Percentiles rank a stretch among this genome's conserved stretches.
Conservation (phyloP, 108 stramenopile species). For the Nannochloropsis salina region DNA sequence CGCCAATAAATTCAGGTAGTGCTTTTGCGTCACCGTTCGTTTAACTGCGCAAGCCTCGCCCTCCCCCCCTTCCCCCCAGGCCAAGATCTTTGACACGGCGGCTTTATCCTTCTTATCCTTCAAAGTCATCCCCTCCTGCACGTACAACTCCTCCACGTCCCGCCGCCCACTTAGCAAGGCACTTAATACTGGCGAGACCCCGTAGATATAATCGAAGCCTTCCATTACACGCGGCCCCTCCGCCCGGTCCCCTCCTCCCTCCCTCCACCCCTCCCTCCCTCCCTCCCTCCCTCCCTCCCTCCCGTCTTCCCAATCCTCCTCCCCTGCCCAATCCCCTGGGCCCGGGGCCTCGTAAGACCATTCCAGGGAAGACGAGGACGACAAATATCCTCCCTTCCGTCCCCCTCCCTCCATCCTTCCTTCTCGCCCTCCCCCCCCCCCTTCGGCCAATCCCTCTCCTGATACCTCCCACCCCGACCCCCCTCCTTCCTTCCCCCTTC, state of each 20-base stretch:
- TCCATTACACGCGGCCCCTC: not conserved
- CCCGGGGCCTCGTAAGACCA: not conserved
- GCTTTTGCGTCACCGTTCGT: constrained; percentile 40
- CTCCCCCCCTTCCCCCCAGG: constrained; percentile 24
- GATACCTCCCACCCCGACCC: not conserved
- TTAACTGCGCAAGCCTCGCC: constrained; percentile 23
- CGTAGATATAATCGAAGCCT: constrained; percentile 33
- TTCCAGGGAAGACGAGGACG: not conserved
- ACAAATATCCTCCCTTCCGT: not conserved
- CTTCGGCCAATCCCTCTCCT: not conserved
- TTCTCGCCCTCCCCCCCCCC: not conserved
- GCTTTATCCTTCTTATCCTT: constrained; percentile 41
- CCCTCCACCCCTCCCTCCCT: not conserved
- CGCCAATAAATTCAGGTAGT: constrained; percentile 50
- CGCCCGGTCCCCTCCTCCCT: not conserved
- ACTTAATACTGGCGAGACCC: constrained; percentile 33
- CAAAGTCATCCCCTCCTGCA: constrained; percentile 36
- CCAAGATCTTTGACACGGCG: constrained; percentile 30
- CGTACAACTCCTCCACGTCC: constrained; percentile 33
- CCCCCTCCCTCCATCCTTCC: not conserved
- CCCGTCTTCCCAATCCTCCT: not conserved
- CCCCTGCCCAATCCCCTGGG: not conserved
- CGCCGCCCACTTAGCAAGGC: constrained; percentile 28
- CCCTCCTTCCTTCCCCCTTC: not conserved
- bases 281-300: not conserved